These are phyloP conservation scores for Aquanectria penicillioides DNA, from an alignment of 2,329 filamentous ascomycete genomes.

Conservation along the genomic window DNA sequence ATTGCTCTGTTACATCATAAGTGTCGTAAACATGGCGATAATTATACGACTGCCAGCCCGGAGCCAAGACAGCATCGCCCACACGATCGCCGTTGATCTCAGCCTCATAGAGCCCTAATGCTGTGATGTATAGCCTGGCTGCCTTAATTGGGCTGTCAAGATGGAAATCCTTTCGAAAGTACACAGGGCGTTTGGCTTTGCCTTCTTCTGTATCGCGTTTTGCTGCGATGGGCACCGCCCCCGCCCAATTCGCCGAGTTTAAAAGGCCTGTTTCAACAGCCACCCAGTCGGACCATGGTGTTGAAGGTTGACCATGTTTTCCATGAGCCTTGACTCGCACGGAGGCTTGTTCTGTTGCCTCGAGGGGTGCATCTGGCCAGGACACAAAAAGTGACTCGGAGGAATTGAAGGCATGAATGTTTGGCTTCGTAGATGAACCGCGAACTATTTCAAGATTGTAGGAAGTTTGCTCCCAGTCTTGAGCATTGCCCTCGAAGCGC, in stretches of 20 bases:
- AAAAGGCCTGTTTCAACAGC: constrained; percentile 49
- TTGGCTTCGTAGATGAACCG: not conserved
- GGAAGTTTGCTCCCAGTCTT: constrained; percentile 54
- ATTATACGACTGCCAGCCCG: constrained; percentile 63
- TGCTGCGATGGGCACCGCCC: constrained; percentile 42
- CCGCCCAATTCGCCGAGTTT: constrained; percentile 44
- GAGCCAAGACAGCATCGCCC: constrained; percentile 54
- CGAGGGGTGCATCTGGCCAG: constrained; percentile 53
- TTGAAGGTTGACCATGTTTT: constrained; percentile 23
- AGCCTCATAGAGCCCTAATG: constrained; percentile 56
- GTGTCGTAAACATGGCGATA: constrained; percentile 63
- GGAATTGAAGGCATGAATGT: constrained; percentile 44
- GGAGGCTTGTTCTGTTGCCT: constrained; percentile 43
- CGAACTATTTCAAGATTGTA: constrained; percentile 56
- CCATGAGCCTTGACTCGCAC: constrained; percentile 50
- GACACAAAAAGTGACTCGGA: constrained; percentile 53
- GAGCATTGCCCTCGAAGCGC: constrained; percentile 51
- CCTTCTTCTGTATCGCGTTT: constrained; percentile 41
- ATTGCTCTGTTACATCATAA: constrained; percentile 59
- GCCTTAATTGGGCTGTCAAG: constrained; percentile 36
- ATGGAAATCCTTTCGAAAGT: constrained; percentile 48
- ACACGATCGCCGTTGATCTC: constrained; percentile 58
- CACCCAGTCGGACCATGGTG: constrained; percentile 42
- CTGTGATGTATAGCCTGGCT: constrained; percentile 59
- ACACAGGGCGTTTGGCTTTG: constrained; percentile 42